phyloP scores from a whole-genome alignment of 257 asterid genomes.

The Parsonsia alboflavescens region DNA sequence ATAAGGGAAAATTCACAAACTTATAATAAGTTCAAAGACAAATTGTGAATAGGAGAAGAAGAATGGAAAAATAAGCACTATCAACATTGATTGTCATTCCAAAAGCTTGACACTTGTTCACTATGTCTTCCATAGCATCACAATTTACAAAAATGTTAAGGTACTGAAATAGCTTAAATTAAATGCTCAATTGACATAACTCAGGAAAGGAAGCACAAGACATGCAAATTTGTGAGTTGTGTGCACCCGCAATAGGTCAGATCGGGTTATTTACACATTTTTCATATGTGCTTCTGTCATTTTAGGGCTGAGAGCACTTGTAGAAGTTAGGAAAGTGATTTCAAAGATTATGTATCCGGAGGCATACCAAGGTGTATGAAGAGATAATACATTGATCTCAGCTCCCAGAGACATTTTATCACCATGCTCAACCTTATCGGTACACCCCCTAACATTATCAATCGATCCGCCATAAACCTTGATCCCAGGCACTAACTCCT shows the following conservation, averaged over 20 bases:
- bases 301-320: not conserved
- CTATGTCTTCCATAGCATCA: not conserved
- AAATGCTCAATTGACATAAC: not conserved
- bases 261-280: not conserved
- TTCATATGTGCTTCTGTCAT: not conserved
- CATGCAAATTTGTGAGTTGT: too few relatives aligned
- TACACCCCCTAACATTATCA: conserved; percentile 81
- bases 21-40: not conserved
- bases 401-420: conserved; percentile 65
- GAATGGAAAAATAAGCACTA: not conserved
- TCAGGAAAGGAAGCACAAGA: not conserved
- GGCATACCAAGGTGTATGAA: conserved; percentile 79
- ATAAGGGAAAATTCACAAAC: not conserved
- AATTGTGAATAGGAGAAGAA: not conserved
- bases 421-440: conserved; percentile 77
- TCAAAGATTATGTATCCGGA: not conserved
- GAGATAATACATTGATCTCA: conserved; percentile 55
- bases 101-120: not conserved
- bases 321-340: not conserved
- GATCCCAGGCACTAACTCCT: conserved; percentile 66
- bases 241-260: not conserved
- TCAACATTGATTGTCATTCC: not conserved
- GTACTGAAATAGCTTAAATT: not conserved
- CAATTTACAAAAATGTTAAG: not conserved
- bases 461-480: conserved; percentile 77